A percentile compares a stretch with the other conserved stretches of the same genome.
phyloP scores from a whole-genome alignment of 148 eudicot species.

The Cornus suecica region DNA sequence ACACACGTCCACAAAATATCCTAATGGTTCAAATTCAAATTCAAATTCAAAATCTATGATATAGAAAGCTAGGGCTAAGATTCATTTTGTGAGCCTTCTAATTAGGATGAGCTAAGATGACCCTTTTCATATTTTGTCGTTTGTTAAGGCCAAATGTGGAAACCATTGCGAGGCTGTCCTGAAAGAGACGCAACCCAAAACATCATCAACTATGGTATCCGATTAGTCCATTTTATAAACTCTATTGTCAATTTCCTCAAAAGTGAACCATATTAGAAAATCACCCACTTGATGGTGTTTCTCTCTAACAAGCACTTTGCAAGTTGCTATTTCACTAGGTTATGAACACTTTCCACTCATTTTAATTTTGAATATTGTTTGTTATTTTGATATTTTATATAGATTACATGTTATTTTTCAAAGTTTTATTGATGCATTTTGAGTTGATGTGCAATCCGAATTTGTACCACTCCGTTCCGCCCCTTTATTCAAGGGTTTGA shows the following conservation, averaged over 20 bases:
- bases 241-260: background rate
- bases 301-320: background rate
- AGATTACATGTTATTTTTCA: too few species aligned
- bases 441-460: too few species aligned
- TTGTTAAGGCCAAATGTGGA: slow-evolving; percentile 19
- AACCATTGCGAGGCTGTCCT: slow-evolving; percentile 23
- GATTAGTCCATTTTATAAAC: background rate
- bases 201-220: background rate
- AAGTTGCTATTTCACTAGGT: too few species aligned
- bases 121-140: background rate
- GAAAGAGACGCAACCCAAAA: slow-evolving; percentile 19
- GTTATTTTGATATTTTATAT: too few species aligned
- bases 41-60: background rate
- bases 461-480: too few species aligned
- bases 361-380: too few species aligned
- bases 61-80: slow-evolving; percentile 4
- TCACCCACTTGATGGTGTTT: background rate
- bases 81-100: background rate
- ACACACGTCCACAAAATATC: too few species aligned
- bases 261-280: background rate
- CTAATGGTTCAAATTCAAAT: too few species aligned
- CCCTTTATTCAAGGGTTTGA: too few species aligned
- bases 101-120: slow-evolving; percentile 5
- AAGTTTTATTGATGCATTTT: too few species aligned
- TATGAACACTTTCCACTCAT: too few species aligned